Base-by-base conservation (phyloP, 257 asterid genomes). In the Solanum chilense region DNA sequence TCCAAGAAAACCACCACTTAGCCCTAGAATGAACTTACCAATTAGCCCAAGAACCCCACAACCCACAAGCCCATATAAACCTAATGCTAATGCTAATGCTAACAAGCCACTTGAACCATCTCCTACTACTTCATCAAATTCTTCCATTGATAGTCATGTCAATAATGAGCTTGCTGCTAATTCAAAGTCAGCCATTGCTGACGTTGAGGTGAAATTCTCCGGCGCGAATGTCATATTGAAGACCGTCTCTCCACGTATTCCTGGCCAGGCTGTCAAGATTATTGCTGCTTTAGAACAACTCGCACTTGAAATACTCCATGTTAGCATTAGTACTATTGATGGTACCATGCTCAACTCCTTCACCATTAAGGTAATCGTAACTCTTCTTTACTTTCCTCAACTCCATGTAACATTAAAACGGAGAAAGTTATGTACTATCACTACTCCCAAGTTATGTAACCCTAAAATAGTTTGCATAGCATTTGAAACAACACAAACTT, bases 361-460 rank as follows among this genome's bases (percentile, higher is more conserved):
- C 94, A 95, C 98, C 31, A 95, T 97, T 86, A 97, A 97, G 98
- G 99, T 97, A 97, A 94, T 11, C 39, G 98, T 95, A 47, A 29
- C 23, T 45, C 5, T 62, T 7, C 29, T 23, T 62, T 62, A 62
- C 70, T 62, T 62, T 62, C 31, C 12, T 62, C 12, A n/a, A 62
- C 16, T 62, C 1, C 3, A 1, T 62, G 31, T 62, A 62, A n/a
- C 13, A 5, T 62, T 62, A 62, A 62, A 23, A 62, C 0, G 3
- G 8, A 62, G 8, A 62, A 62, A 62, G 16, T 37, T 37, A 37
- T 37, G n/a, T 37, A 20, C 2, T 71, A 16, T 71, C 23, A 14
- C 27, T 0, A 60, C 66, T 20, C 25, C 25, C 66, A 58, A 58
- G 66, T 8, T 33, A 35, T 5, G 2, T 9, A 73, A 44, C 39